phyloP scores from a whole-genome alignment of 257 asterid genomes.

The Lycium barbarum region DNA sequence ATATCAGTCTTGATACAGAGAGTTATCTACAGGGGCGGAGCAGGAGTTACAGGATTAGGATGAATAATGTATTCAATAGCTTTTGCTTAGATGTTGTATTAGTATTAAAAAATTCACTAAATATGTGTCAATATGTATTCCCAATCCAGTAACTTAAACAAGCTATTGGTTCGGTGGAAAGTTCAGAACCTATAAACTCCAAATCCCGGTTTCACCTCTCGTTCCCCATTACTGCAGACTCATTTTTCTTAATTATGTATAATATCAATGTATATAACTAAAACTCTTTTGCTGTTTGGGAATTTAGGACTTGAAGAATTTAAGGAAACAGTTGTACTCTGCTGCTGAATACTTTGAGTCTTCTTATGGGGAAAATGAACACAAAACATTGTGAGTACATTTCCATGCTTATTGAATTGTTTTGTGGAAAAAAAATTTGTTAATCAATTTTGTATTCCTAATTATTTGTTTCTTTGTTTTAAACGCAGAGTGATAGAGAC shows the following conservation, averaged over 20 bases:
- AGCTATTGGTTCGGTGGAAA: neutral
- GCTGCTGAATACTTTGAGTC: constrained; percentile 79
- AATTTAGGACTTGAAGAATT: constrained; percentile 62
- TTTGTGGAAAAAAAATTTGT: neutral
- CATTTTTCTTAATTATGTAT: neutral
- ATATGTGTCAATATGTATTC: neutral
- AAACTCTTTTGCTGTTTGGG: neutral
- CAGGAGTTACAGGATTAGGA: neutral
- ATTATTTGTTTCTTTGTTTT: neutral
- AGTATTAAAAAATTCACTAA: neutral
- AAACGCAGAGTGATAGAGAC: constrained; percentile 62
- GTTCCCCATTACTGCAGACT: neutral
- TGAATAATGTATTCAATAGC: too few species aligned
- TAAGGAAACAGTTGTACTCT: constrained; percentile 64
- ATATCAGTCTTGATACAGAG: neutral
- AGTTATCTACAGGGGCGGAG: neutral
- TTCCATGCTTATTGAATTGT: neutral
- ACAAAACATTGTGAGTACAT: constrained; percentile 58
- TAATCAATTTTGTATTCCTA: neutral
- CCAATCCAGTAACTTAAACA: neutral
- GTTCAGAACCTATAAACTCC: neutral
- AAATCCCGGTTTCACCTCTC: neutral
- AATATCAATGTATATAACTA: neutral
- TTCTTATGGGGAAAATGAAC: constrained; percentile 57
- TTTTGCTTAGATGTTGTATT: neutral